Base-by-base conservation (phyloP, 2,329 filamentous ascomycete genomes). In the Neurospora sp. region DNA sequence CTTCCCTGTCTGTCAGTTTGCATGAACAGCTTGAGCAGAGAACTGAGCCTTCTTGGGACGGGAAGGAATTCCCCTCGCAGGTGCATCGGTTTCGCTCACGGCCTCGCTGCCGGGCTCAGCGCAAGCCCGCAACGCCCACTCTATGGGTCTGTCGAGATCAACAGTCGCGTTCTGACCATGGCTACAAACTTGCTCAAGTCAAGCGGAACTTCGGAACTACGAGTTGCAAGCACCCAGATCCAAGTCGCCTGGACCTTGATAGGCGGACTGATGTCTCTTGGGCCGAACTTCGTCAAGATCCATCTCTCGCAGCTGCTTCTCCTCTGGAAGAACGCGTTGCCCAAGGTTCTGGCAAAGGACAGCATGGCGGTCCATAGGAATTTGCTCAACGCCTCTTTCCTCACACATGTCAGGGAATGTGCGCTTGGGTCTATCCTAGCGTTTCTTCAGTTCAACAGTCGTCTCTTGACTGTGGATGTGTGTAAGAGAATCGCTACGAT, bases 201-300 rank as follows among this genome's bases (percentile, higher is more conserved):
- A 0, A 97, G 93, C 78, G 90, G 93, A 66, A 92, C 93, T 77
- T 96, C 93, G 1, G 95, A 99, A 78, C 83, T 99, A 68, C 89
- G 95, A 37, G 89, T 96, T 41, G 97, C 96, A 6, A 92, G 92
- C 76, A 97, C 93, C 1, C 96, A 99, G 77, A 93, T 99, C 33
- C 96, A 99, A 78, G 94, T 99, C 2, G 96, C 96, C 5, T 99
- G 96, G 95, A 96, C 97, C 66, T 83, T 99, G 70, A 97, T 99
- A 66, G 96, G 96, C 43, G 96, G 96, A 0, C 83, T 99, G 69
- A 98, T 98, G 95, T 93, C 94, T 0, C 86, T 99, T 0, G 96
- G 96, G 0, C 95, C 96, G 4, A 98, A 97, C 79, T 99, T 99
- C 79, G 95, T 98, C 80, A 99, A 99, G 81, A 98, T 98, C 33